Evolutionary conservation across 306 rosid genomes (phyloP).

Genomic region (Prunus dulcis): DNA sequence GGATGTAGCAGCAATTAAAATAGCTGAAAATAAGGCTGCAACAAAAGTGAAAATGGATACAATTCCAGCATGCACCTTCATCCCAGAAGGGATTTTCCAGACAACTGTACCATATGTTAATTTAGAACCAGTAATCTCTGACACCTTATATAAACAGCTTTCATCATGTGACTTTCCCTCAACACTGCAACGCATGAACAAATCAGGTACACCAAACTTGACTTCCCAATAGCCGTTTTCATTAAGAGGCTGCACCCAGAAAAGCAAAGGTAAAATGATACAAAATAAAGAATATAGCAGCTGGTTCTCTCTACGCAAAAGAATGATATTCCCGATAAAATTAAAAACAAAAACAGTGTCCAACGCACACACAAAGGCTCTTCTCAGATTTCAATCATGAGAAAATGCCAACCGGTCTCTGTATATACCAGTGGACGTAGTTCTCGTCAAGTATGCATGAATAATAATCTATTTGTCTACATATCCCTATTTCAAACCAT

Average conservation of each 20-base stretch:
- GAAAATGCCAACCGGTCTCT: neutral
- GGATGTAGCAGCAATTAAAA: conserved; percentile 48
- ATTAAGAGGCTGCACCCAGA: conserved; percentile 54
- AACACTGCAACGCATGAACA: conserved; percentile 47
- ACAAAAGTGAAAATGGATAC: conserved; percentile 53
- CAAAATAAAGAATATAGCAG: neutral
- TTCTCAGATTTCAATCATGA: neutral
- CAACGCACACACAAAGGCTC: too few relatives aligned
- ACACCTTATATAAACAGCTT: conserved; percentile 44
- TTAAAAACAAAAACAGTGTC: too few relatives aligned
- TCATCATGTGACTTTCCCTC: conserved; percentile 28
- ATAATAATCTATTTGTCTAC: neutral
- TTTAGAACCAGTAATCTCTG: conserved; percentile 25
- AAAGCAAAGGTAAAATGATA: neutral
- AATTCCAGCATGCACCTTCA: conserved; percentile 46
- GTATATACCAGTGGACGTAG: neutral
- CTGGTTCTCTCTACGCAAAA: neutral
- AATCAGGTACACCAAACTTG: conserved; percentile 57
- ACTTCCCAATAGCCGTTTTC: conserved; percentile 69
- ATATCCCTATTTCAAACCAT: neutral
- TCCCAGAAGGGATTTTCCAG: conserved; percentile 75
- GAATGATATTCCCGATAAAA: too few relatives aligned
- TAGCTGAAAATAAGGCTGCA: conserved; percentile 55
- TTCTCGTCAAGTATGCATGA: neutral
- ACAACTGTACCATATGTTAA: conserved; percentile 27